These are phyloP conservation scores for Gyrodon lividus DNA, from an alignment of 768 basidiomycete genomes.

Conservation along the genomic window DNA sequence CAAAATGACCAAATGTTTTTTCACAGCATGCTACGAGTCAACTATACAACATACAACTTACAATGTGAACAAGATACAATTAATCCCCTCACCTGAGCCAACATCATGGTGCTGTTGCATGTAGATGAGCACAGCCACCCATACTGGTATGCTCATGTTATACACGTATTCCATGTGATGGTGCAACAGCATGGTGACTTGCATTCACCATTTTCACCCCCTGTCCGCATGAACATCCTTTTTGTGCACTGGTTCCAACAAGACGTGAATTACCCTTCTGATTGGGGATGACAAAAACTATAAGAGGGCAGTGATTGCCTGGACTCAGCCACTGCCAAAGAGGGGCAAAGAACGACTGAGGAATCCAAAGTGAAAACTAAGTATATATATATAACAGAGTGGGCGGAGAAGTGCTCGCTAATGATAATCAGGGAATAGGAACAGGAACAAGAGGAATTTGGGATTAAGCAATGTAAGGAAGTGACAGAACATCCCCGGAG, in stretches of 20 bases:
- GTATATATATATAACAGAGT: too few relatives aligned
- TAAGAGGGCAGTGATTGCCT: too few relatives aligned
- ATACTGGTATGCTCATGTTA: slow-evolving; percentile 35
- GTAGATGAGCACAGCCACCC: slow-evolving; percentile 32
- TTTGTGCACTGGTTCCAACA: slow-evolving; percentile 41
- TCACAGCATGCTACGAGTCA: slow-evolving; percentile 21
- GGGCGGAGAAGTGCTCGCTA: too few relatives aligned
- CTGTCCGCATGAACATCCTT: slow-evolving; percentile 36
- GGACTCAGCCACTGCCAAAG: too few relatives aligned
- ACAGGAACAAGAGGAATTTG: too few relatives aligned
- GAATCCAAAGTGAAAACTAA: too few relatives aligned
- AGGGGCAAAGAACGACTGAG: too few relatives aligned
- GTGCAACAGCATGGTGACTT: background rate
- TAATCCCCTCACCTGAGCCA: slow-evolving; percentile 33
- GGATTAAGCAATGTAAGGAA: too few relatives aligned
- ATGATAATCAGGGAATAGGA: too few relatives aligned
- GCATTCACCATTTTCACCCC: background rate
- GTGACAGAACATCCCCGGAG: too few relatives aligned
- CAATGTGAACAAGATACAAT: slow-evolving; percentile 37
- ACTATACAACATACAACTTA: slow-evolving; percentile 32
- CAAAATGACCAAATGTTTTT: slow-evolving; percentile 18
- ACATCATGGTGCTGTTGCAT: slow-evolving; percentile 36
- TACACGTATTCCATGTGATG: slow-evolving; percentile 17
- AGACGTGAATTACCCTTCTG: slow-evolving; percentile 22
- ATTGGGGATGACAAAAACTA: too few relatives aligned